These are phyloP conservation scores for Saccharomycopsis capsularis DNA, from an alignment of 805 yeast genomes.

Conservation along the genomic window DNA sequence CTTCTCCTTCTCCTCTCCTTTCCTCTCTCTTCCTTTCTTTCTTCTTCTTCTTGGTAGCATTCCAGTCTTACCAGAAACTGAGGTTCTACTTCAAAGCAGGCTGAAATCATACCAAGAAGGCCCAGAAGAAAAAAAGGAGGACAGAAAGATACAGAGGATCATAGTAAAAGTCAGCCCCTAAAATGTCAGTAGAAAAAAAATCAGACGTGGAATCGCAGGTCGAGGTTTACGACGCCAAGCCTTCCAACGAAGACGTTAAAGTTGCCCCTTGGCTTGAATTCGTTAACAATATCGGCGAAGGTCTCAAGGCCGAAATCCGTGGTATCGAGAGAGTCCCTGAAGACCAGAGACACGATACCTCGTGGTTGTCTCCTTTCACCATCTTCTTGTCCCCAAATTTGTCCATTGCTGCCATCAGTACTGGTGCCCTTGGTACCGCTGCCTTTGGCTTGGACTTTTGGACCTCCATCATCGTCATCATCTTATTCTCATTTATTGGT, in stretches of 20 bases:
- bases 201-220: constrained; percentile 11
- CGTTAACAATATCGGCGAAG: constrained; percentile 11
- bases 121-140: too few relatives aligned
- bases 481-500: constrained; percentile 72
- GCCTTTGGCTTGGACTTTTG: constrained; percentile 66
- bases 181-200: constrained; percentile 4
- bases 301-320: constrained; percentile 44
- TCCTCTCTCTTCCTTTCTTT: too few relatives aligned
- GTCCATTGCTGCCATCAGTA: constrained; percentile 73
- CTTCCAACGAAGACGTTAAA: not conserved
- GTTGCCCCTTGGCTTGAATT: not conserved
- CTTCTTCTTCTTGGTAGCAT: too few relatives aligned
- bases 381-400: constrained; percentile 91
- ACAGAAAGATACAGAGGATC: too few relatives aligned
- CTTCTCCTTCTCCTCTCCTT: too few relatives aligned
- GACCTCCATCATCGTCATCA: constrained; percentile 56
- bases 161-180: not conserved
- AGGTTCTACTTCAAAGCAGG: too few relatives aligned
- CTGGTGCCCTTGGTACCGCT: constrained; percentile 66
- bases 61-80: too few relatives aligned
- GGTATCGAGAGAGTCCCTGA: constrained; percentile 81
- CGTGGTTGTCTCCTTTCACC: constrained; percentile 62
- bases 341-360: constrained; percentile 64
- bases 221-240: not conserved
- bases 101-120: too few relatives aligned